Conservation (phyloP, 495 filamentous ascomycete genomes). For the Physcia stellaris region DNA sequence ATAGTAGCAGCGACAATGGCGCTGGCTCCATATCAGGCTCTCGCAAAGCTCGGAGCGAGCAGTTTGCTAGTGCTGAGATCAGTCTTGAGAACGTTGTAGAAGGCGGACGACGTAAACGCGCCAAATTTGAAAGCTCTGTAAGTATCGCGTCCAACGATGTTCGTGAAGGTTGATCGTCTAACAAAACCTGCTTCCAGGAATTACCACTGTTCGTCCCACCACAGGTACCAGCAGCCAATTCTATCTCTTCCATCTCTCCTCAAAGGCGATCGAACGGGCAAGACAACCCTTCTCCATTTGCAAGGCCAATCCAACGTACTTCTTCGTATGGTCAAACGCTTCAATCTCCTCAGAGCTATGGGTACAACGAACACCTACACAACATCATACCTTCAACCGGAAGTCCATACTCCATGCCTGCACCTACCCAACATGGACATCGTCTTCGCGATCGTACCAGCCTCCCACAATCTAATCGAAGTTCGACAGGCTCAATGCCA, state of each 20-base stretch:
- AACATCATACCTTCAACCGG: slow-evolving; percentile 24
- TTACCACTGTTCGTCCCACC: slow-evolving; percentile 88
- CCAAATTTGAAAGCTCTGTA: slow-evolving; percentile 96
- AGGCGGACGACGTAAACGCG: slow-evolving; percentile 84
- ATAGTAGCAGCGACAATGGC: slow-evolving; percentile 71
- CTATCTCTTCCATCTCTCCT: slow-evolving; percentile 84
- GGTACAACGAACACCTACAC: slow-evolving; percentile 35
- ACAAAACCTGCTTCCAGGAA: slow-evolving; percentile 58
- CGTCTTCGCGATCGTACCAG: slow-evolving; percentile 47
- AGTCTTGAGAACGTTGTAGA: slow-evolving; percentile 96
- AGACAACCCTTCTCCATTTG: slow-evolving; percentile 53
- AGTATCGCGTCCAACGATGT: too few species aligned
- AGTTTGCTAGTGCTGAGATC: slow-evolving; percentile 86
- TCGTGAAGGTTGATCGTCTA: too few species aligned
- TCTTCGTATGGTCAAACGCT: slow-evolving; percentile 59
- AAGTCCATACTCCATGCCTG: slow-evolving; percentile 35
- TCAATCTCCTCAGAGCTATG: slow-evolving; percentile 68
- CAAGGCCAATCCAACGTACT: slow-evolving; percentile 54
- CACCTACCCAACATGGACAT: slow-evolving; percentile 45
- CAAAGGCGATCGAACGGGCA: slow-evolving; percentile 57
- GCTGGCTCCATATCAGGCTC: slow-evolving; percentile 55
- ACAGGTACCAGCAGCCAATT: slow-evolving; percentile 77
- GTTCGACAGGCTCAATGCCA: slow-evolving; percentile 26
- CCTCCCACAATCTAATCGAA: slow-evolving; percentile 17
- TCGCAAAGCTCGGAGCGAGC: slow-evolving; percentile 60